Evolutionary conservation across 345 rosid species (phyloP).

Genomic region (Gossypium herbaceum): DNA sequence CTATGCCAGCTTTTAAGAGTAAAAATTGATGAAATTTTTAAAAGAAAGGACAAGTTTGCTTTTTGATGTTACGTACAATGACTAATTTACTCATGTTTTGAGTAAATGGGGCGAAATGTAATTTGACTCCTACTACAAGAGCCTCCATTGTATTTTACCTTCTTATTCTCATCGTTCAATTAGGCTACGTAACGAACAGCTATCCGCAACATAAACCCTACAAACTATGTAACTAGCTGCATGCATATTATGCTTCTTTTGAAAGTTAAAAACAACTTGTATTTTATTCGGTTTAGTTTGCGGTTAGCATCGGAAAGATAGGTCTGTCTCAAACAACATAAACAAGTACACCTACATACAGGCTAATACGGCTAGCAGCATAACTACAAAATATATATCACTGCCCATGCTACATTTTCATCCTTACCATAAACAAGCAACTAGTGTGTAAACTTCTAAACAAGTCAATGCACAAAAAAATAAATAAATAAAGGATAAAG

Average conservation of each 20-base stretch:
- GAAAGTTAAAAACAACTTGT: slow-evolving; percentile 18
- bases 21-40: too few species aligned
- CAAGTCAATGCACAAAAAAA: slow-evolving; percentile 44
- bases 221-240: background rate
- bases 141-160: too few species aligned
- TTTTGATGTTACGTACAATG: too few species aligned
- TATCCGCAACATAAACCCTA: background rate
- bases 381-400: slow-evolving; percentile 41
- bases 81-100: too few species aligned
- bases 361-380: slow-evolving; percentile 28
- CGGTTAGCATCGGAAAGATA: slow-evolving; percentile 30
- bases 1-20: too few species aligned
- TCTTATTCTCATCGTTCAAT: background rate
- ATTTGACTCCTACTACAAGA: too few species aligned
- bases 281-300: slow-evolving; percentile 26
- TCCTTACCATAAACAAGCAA: slow-evolving; percentile 36
- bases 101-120: too few species aligned
- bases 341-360: slow-evolving; percentile 34
- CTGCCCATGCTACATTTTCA: slow-evolving; percentile 41
- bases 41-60: too few species aligned
- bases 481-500: slow-evolving; percentile 21
- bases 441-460: slow-evolving; percentile 31
- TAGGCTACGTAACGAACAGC: background rate
- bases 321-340: slow-evolving; percentile 17
- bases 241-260: slow-evolving; percentile 1